phyloP scores from a whole-genome alignment of 1,139 yeast genomes.

The Chernovozyma sophiae-reginae region DNA sequence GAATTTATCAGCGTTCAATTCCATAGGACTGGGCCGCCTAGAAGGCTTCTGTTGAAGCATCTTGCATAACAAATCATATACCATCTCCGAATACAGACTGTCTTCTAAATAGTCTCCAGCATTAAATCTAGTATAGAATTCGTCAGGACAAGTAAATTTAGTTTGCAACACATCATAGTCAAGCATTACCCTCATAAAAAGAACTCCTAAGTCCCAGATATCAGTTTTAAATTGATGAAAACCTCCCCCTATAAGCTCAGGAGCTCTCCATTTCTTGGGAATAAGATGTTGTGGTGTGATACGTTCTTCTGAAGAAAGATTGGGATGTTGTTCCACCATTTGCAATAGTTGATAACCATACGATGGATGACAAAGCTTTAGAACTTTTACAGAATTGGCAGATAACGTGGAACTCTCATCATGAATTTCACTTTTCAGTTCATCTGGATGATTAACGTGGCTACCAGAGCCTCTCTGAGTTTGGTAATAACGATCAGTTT shows the following conservation, averaged over 20 bases:
- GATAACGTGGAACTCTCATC: not conserved
- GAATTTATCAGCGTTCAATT: conserved; percentile 77
- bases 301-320: conserved; percentile 12
- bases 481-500: conserved; percentile 4
- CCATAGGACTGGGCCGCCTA: conserved; percentile 78
- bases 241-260: conserved; percentile 53
- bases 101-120: conserved; percentile 23
- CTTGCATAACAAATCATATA: conserved; percentile 61
- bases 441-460: not conserved
- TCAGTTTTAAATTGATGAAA: conserved; percentile 75
- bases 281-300: conserved; percentile 10
- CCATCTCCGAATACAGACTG: conserved; percentile 32
- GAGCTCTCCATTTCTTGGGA: conserved; percentile 64
- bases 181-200: conserved; percentile 66
- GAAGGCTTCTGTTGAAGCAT: conserved; percentile 66
- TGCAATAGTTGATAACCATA: conserved; percentile 65
- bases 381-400: conserved; percentile 20
- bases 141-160: conserved; percentile 57
- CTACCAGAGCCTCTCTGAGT: conserved; percentile 1
- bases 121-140: conserved; percentile 49
- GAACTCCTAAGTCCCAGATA: conserved; percentile 87
- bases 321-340: conserved; percentile 54
- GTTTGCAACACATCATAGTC: conserved; percentile 46
- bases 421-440: not conserved
- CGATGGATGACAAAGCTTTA: conserved; percentile 65